Evolutionary conservation across 192 early-diverging fungal species (phyloP), one percentile per base, ranked within the genome.

Genomic region (Coemansia erecta): DNA sequence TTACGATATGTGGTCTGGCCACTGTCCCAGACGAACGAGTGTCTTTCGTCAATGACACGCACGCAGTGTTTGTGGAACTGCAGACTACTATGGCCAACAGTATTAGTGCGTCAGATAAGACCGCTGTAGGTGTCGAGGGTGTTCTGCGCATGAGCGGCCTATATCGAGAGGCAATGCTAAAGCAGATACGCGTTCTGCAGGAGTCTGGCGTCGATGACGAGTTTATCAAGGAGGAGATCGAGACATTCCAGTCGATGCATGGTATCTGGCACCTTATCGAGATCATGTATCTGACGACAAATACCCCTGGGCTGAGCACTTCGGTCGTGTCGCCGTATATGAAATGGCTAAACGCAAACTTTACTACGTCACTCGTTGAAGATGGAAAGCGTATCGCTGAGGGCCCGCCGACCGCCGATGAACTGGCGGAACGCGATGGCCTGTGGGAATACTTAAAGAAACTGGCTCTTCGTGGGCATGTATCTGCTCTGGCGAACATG

Each of bases 261-360:
- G 68, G 64, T 18, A 54, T 70, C 15, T 81, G 79, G 79, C 73
- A 77, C 13, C 56, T 81, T 26, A n/a, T 72, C 26, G 79, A 81
- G 58, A 63, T 77, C 3, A 57, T 81, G 5, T 79, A 73, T 37
- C 24, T 79, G 51, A 49, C 63, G 13, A 73, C 62, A 11, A 63
- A 65, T 23, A 21, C 53, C 40, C 67, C 64, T 4, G 65, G 64
- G 2, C 53, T 71, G 61, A 64, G 56, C 62, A 56, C 60, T 0
- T 58, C 69, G 10, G 31, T 73, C 2, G 69, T 67, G 42, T 57
- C 62, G 37, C 46, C 63, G 9, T 76, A 59, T 21, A 54, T 81
- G 51, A 62, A 70, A 18, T 81, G 79, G 79, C 73, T 81, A 10
- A 81, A 81, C 58, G 55, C 63, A 33, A 76, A 77, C 24, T 81